Evolutionary conservation across 208 protist species (phyloP).

Genomic region (Leishmania turanica): DNA sequence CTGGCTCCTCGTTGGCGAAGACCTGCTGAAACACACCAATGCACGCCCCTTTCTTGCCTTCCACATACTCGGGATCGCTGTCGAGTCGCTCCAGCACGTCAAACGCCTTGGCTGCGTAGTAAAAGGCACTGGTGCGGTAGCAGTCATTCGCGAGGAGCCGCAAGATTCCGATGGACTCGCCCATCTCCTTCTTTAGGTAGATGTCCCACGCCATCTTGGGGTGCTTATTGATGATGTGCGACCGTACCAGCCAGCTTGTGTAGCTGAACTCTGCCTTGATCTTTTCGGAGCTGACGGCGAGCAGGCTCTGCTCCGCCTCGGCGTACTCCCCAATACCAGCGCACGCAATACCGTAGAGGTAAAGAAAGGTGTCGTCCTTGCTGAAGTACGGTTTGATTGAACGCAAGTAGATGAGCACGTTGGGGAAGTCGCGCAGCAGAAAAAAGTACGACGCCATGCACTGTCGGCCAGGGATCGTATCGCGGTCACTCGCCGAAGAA

Average conservation of each 20-base stretch:
- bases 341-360: constrained; percentile 92
- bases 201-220: constrained; percentile 96
- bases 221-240: constrained; percentile 95
- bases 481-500: constrained; percentile 93
- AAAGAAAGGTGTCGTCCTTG: constrained; percentile 95
- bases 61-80: constrained; percentile 94
- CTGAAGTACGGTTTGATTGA: constrained; percentile 97
- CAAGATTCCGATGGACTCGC: constrained; percentile 94
- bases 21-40: constrained; percentile 97
- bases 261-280: constrained; percentile 94
- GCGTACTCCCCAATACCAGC: constrained; percentile 84
- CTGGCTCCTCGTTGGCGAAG: constrained; percentile 86
- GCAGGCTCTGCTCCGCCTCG: constrained; percentile 91
- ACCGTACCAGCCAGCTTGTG: constrained; percentile 93
- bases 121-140: constrained; percentile 96
- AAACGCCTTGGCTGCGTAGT: constrained; percentile 97
- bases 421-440: constrained; percentile 94
- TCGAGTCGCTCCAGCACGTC: constrained; percentile 97
- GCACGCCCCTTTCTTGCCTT: constrained; percentile 97
- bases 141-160: constrained; percentile 98
- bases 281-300: constrained; percentile 88
- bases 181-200: constrained; percentile 97
- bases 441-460: constrained; percentile 98
- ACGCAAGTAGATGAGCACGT: constrained; percentile 96
- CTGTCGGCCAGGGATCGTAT: constrained; percentile 97